Evolutionary conservation across 2,329 filamentous ascomycete genomes (phyloP), one percentile per base, ranked within the genome.

Genomic region (Ascochyta clinopodiicola): DNA sequence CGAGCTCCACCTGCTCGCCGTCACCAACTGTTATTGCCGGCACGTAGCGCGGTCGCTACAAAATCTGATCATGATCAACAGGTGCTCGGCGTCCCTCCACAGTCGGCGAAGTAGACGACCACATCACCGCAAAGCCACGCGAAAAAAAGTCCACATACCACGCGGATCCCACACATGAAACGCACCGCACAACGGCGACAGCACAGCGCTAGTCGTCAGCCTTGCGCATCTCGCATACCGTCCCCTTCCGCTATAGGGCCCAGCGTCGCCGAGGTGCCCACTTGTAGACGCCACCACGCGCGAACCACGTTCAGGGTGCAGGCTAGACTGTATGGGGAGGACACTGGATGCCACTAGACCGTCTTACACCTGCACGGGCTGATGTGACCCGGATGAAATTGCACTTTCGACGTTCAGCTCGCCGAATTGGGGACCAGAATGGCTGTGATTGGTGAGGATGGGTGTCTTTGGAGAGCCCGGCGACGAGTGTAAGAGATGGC

Each of bases 351-450:
- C 52, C 59, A 59, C 58, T 56, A 53, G 44, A 43, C 49, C 32
- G 49, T 13, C 49, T 34, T 47, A 34, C 25, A 45, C 40, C 17
- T 46, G 27, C 19, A 25, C 38, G 44, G 34, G 35, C 40, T 39
- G 44, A 43, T 27, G 39, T 40, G 34, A 31, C 15, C 50, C 56
- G 63, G 60, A 42, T 59, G 51, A 60, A 53, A 44, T 52, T 54
- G 40, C 53, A 43, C 29, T 58, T 27, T 31, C 50, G 22, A n/a
- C 42, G 29, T 19, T 44, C 22, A 44, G 49, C 59, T 68, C 66
- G 66, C 50, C 66, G 66, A 68, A 59, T 56, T 48, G 15, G 32
- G 32, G 39, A 40, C n/a, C 32, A 35, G 32, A 42, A 25, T 40
- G 44, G 45, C 15, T 54, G 34, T 51, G 47, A 66, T 62, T 63